Conservation (phyloP, 208 protist species). For the Acanthamoeba royreba region DNA sequence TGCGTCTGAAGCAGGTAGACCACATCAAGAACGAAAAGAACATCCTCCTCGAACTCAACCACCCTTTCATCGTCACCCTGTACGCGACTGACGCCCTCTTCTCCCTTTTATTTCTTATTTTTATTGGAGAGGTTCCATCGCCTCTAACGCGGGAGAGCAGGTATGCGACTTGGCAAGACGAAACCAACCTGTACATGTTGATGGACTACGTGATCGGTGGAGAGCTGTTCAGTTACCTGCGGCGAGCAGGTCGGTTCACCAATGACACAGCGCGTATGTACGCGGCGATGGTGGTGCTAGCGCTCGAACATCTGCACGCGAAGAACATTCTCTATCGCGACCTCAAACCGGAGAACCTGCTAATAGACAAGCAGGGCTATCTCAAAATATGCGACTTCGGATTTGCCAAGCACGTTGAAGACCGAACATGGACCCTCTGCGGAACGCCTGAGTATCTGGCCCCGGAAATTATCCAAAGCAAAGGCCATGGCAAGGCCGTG, state of each 20-base stretch:
- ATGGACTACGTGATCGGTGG: constrained; percentile 87
- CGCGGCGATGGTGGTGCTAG: constrained; percentile 84
- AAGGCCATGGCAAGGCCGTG: constrained; percentile 86
- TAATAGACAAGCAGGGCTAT: constrained; percentile 85
- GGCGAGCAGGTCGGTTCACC: neutral
- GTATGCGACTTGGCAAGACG: constrained; percentile 76
- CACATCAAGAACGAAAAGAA: constrained; percentile 90
- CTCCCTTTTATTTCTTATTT: neutral
- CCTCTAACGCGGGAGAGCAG: neutral
- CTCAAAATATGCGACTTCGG: constrained; percentile 93
- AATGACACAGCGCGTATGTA: constrained; percentile 71
- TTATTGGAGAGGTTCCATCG: neutral
- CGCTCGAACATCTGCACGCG: constrained; percentile 81
- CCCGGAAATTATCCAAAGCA: constrained; percentile 86
- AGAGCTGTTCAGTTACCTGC: constrained; percentile 83
- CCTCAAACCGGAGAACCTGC: constrained; percentile 87
- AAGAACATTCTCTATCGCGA: constrained; percentile 83
- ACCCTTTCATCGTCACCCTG: constrained; percentile 84
- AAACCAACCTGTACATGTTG: constrained; percentile 81
- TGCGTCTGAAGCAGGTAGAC: constrained; percentile 83
- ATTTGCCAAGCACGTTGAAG: constrained; percentile 79
- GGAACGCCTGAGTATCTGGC: constrained; percentile 87
- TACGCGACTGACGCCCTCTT: neutral
- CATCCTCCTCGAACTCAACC: constrained; percentile 73
- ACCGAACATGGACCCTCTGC: constrained; percentile 85